These are phyloP conservation scores for Apodospora peruviana DNA, from an alignment of 495 filamentous ascomycete genomes.

Conservation along the genomic window DNA sequence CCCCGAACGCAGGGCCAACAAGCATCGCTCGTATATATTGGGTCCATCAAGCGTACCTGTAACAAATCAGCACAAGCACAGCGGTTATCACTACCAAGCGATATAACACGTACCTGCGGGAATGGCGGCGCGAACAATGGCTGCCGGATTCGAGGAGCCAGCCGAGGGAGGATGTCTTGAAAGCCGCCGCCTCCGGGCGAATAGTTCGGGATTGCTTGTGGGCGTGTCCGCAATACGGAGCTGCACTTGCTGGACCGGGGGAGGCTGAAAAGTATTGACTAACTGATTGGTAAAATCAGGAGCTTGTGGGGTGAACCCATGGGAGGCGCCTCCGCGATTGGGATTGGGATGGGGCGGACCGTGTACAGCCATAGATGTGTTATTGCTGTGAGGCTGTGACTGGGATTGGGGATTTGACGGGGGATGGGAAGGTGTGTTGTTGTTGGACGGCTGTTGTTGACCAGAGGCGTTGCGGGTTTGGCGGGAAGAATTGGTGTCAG, in stretches of 20 bases:
- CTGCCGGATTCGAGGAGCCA: slow-evolving; percentile 16
- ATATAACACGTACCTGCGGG: slow-evolving; percentile 22
- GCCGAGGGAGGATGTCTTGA: slow-evolving; percentile 19
- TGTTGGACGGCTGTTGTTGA: slow-evolving; percentile 28
- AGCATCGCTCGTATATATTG: slow-evolving; percentile 84
- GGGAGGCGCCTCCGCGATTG: slow-evolving; percentile 32
- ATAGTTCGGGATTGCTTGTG: slow-evolving; percentile 58
- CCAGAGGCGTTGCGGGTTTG: slow-evolving; percentile 52
- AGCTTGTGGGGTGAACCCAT: slow-evolving; percentile 29
- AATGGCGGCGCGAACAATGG: slow-evolving; percentile 14
- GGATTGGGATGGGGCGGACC: slow-evolving; percentile 19
- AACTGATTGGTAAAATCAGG: slow-evolving; percentile 42
- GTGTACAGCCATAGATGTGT: slow-evolving; percentile 13
- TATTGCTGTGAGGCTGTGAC: slow-evolving; percentile 18
- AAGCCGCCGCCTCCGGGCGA: slow-evolving; percentile 41
- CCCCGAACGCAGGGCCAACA: slow-evolving; percentile 71
- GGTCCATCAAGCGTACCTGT: slow-evolving; percentile 61
- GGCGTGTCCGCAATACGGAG: slow-evolving; percentile 68
- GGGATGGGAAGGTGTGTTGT: slow-evolving; percentile 23
- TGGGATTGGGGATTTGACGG: slow-evolving; percentile 22
- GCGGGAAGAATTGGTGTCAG: slow-evolving; percentile 57
- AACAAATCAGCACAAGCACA: slow-evolving; percentile 12
- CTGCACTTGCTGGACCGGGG: slow-evolving; percentile 46
- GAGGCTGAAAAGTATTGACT: slow-evolving; percentile 55
- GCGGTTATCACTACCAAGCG: background rate